Conservation (phyloP, 768 basidiomycete species). For the Serendipita vermifera region DNA sequence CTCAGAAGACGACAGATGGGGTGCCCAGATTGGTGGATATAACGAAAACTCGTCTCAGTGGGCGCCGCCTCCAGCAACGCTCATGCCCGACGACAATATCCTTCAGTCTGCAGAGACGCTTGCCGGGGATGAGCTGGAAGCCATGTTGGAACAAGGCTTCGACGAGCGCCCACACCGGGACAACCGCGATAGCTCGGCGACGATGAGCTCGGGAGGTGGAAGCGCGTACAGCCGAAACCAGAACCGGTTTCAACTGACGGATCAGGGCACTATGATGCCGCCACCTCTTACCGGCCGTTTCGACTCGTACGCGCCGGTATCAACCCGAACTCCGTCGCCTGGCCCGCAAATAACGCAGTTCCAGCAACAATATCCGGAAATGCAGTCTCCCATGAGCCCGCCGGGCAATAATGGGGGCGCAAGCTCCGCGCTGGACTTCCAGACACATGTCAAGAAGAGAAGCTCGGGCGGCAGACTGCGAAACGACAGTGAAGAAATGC, state of each 20-base stretch:
- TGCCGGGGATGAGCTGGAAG: constrained; percentile 67
- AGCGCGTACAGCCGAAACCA: constrained; percentile 26
- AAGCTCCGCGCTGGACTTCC: constrained; percentile 29
- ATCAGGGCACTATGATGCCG: constrained; percentile 20
- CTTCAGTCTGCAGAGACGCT: constrained; percentile 34
- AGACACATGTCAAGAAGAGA: constrained; percentile 31
- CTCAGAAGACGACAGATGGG: constrained; percentile 94
- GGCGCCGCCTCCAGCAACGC: constrained; percentile 72
- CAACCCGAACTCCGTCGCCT: constrained; percentile 34
- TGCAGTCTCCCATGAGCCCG: constrained; percentile 25
- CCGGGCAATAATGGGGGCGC: constrained; percentile 21
- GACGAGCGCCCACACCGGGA: constrained; percentile 50
- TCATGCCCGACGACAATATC: constrained; percentile 27
- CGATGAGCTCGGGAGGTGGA: constrained; percentile 5
- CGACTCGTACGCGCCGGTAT: constrained; percentile 46
- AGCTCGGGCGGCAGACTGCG: constrained; percentile 26
- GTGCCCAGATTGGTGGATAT: constrained; percentile 86
- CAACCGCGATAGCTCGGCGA: constrained; percentile 20
- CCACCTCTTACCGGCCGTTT: constrained; percentile 33
- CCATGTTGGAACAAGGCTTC: constrained; percentile 86
- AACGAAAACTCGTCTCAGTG: constrained; percentile 72
- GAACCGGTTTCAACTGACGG: constrained; percentile 51
- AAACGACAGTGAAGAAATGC: constrained; percentile 19
- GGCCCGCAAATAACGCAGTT: constrained; percentile 20
- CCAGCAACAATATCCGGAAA: constrained; percentile 15